These are phyloP conservation scores for Oryza australiensis DNA, from an alignment of 176 grass and related monocot species.

Conservation along the genomic window DNA sequence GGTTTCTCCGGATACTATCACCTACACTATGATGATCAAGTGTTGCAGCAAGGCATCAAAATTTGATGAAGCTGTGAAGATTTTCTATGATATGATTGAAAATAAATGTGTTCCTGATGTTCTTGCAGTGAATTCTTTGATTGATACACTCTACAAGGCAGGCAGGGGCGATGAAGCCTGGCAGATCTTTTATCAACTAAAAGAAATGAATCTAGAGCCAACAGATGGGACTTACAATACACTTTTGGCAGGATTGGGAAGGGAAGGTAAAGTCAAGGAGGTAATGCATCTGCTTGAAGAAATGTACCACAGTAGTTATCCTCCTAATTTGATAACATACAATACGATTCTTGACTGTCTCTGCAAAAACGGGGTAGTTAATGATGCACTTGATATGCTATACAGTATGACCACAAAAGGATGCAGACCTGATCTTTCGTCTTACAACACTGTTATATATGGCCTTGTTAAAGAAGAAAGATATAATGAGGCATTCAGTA, in stretches of 20 bases:
- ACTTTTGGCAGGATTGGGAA: conserved; percentile 87
- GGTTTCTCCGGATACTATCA: conserved; percentile 71
- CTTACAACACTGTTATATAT: conserved; percentile 83
- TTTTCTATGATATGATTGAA: conserved; percentile 87
- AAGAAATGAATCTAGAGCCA: conserved; percentile 72
- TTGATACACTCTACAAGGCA: conserved; percentile 77
- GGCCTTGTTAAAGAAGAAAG: conserved; percentile 83
- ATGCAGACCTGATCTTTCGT: conserved; percentile 71
- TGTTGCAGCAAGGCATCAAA: conserved; percentile 83
- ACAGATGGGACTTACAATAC: conserved; percentile 78
- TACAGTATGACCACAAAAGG: conserved; percentile 70
- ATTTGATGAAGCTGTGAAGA: conserved; percentile 63
- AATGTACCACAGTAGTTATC: conserved; percentile 56
- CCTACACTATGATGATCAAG: conserved; percentile 98
- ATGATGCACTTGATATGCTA: conserved; percentile 65
- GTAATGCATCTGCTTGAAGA: conserved; percentile 65
- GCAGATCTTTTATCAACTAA: conserved; percentile 67
- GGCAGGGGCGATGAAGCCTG: conserved; percentile 82
- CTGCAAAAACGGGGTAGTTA: conserved; percentile 85
- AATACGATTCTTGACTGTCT: conserved; percentile 92
- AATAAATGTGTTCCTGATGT: conserved; percentile 66
- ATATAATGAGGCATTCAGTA: conserved; percentile 65
- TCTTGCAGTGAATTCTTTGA: conserved; percentile 74
- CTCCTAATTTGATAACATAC: conserved; percentile 77
- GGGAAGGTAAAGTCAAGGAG: conserved; percentile 81